phyloP scores from a whole-genome alignment of 2,329 filamentous ascomycete species.

The Graphilbum ipis-grandicollis region DNA sequence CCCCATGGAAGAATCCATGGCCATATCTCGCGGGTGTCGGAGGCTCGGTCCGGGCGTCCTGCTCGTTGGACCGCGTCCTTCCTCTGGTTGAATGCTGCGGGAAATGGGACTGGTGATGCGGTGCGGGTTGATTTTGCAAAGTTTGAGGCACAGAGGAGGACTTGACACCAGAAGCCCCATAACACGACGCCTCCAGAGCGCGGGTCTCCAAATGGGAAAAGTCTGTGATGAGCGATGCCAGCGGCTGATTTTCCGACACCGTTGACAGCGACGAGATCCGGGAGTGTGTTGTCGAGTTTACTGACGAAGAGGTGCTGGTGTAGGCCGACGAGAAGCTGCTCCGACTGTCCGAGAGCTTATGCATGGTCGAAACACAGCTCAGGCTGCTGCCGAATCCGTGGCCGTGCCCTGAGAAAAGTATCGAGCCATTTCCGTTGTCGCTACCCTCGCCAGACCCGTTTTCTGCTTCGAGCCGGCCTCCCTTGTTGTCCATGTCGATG shows the following conservation, averaged over 20 bases:
- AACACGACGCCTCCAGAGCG: constrained; percentile 9
- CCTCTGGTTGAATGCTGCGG: no score
- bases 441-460: no score
- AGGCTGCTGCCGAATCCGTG: constrained; percentile 10
- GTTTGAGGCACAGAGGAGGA: no score
- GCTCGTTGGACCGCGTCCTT: no score
- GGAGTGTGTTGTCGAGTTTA: constrained; percentile 27
- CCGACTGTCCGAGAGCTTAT: constrained; percentile 32
- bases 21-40: constrained; percentile 9
- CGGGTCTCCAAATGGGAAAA: constrained; percentile 20
- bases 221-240: constrained; percentile 18
- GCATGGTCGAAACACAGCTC: constrained; percentile 18
- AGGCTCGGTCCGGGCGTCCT: no score
- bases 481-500: no score
- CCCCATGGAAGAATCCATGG: constrained; percentile 4
- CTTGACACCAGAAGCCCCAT: no score
- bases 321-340: constrained; percentile 35
- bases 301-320: constrained; percentile 23
- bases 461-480: no score
- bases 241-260: constrained; percentile 21
- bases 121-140: no score
- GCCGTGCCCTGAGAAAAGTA: background rate
- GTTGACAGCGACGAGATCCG: constrained; percentile 37
- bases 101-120: no score
- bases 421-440: no score